Evolutionary conservation across 805 yeast genomes (phyloP).

Genomic region (Barnettozyma sp.): DNA sequence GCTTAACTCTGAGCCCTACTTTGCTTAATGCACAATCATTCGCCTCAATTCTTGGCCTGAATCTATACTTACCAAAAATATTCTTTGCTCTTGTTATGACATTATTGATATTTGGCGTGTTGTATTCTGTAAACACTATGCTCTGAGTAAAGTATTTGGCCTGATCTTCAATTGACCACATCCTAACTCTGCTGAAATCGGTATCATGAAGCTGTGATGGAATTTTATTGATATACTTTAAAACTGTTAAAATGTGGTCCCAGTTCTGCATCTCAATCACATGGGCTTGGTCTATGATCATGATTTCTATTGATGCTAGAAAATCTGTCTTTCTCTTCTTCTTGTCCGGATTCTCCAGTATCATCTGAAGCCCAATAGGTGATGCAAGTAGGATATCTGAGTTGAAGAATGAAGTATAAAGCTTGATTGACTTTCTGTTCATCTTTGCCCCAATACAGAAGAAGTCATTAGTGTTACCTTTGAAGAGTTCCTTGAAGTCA

Average conservation of each 20-base stretch:
- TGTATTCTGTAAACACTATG: conserved; percentile 63
- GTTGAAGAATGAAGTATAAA: conserved; percentile 76
- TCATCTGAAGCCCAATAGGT: conserved; percentile 80
- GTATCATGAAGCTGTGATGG: conserved; percentile 78
- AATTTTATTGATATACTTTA: conserved; percentile 63
- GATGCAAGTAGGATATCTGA: conserved; percentile 87
- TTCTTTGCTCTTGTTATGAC: conserved; percentile 46
- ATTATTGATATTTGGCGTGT: conserved; percentile 77
- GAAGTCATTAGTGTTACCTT: conserved; percentile 87
- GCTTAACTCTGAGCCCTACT: conserved; percentile 60
- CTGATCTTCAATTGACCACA: conserved; percentile 88
- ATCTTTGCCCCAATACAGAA: conserved; percentile 88
- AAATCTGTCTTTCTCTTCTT: conserved; percentile 69
- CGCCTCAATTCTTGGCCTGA: conserved; percentile 39
- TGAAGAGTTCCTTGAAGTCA: conserved; percentile 72
- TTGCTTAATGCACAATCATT: conserved; percentile 51
- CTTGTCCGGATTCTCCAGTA: conserved; percentile 57
- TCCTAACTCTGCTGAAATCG: conserved; percentile 85
- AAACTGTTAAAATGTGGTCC: conserved; percentile 68
- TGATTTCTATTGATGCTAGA: conserved; percentile 78
- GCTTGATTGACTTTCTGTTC: conserved; percentile 78
- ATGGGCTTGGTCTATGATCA: conserved; percentile 76
- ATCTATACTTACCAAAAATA: conserved; percentile 53
- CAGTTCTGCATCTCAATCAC: conserved; percentile 89
- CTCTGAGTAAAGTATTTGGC: conserved; percentile 70